These are phyloP conservation scores for Monilinia laxa DNA, from an alignment of 2,329 filamentous ascomycete genomes.

Conservation along the genomic window DNA sequence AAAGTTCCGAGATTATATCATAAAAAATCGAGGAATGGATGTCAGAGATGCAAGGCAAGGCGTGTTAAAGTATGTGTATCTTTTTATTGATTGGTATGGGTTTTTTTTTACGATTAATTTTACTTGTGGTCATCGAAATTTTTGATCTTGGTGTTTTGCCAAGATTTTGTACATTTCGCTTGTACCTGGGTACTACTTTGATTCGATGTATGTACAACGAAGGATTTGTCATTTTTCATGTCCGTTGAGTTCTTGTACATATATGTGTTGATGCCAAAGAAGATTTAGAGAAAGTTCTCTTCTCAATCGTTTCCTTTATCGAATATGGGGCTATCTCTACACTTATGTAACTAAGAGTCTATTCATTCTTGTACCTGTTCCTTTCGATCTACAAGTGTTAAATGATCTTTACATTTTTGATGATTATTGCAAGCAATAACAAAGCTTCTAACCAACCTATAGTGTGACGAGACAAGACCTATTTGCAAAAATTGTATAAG, in stretches of 20 bases:
- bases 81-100: constrained; percentile 6
- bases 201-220: neutral
- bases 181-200: constrained; percentile 10
- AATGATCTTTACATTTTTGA: neutral
- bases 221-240: neutral
- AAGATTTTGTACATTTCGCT: constrained; percentile 12
- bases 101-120: neutral
- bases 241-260: neutral
- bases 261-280: neutral
- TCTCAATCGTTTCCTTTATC: neutral
- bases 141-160: constrained; percentile 4
- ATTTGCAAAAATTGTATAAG: constrained; percentile 28
- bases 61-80: constrained; percentile 39
- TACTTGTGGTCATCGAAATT: neutral
- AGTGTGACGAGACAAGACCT: constrained; percentile 30
- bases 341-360: neutral
- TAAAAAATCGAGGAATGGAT: constrained; percentile 40
- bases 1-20: constrained; percentile 38
- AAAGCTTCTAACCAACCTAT: neutral
- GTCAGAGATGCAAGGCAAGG: constrained; percentile 38
- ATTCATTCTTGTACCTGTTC: neutral
- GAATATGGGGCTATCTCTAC: neutral
- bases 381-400: neutral
- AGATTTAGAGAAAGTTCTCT: constrained; percentile 9
- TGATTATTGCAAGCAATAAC: neutral